Conservation (phyloP, 1,139 yeast species). For the Maudiozyma humilis region DNA sequence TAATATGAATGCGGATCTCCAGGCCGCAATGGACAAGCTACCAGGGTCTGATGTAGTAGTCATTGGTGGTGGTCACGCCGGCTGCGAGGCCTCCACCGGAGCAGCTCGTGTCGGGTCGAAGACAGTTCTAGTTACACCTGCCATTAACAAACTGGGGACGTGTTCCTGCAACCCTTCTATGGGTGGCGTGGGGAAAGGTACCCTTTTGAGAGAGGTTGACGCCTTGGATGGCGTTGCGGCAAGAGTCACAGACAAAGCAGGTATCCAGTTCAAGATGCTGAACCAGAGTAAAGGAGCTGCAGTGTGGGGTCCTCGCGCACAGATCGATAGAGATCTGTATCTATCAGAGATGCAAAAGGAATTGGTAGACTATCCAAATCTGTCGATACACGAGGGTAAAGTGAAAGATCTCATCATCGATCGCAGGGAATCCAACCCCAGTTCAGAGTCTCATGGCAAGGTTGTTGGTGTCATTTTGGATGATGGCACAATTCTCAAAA, state of each 20-base stretch:
- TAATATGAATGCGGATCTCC: constrained; percentile 1
- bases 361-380: constrained; percentile 51
- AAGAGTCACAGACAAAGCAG: constrained; percentile 79
- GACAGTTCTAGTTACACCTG: constrained; percentile 76
- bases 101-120: constrained; percentile 74
- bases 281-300: constrained; percentile 92
- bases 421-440: constrained; percentile 19
- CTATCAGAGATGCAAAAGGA: constrained; percentile 69
- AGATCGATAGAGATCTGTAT: constrained; percentile 80
- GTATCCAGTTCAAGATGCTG: constrained; percentile 81
- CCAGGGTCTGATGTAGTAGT: constrained; percentile 57
- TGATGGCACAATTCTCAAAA: constrained; percentile 52
- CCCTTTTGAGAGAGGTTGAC: constrained; percentile 83
- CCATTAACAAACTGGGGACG: constrained; percentile 68
- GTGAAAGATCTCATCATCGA: constrained; percentile 82
- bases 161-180: constrained; percentile 96
- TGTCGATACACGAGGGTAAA: constrained; percentile 51
- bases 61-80: constrained; percentile 98
- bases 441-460: constrained; percentile 27
- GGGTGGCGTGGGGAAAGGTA: constrained; percentile 99
- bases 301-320: constrained; percentile 98
- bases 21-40: not conserved
- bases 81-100: constrained; percentile 95
- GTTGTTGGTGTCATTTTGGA: constrained; percentile 67
- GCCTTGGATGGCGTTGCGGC: constrained; percentile 92